Evolutionary conservation across 768 basidiomycete genomes (phyloP), one percentile per base, ranked within the genome.

Genomic region (Termitomyces sp.): DNA sequence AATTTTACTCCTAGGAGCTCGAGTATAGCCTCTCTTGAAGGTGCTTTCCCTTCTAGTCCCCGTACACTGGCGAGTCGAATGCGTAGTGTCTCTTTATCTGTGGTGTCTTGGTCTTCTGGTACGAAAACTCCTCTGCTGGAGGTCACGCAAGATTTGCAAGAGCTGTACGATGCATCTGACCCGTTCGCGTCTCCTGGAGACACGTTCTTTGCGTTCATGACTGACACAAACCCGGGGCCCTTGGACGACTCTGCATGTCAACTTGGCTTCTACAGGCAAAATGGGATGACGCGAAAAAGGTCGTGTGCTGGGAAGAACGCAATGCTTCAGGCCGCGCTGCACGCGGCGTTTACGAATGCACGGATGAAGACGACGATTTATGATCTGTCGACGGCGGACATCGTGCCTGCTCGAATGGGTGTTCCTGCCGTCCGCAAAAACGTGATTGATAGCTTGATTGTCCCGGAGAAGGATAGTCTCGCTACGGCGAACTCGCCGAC

Each of bases 1-100:
- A 51, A 58, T 20, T 41, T 62, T 44, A 67, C 64, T 13, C 63
- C 67, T 16, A 56, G 63, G 46, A 63, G 44, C 13, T 62, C 58
- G 26, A 63, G 64, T 34, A 50, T 42, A 7, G 43, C 36, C 37
- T 57, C 60, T 27, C 59, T 57, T 34, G 57, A 62, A 22, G 47
- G 42, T 7, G 26, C 47, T 1, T 36, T 37, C 13, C 32, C 56
- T 34, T 52, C 51, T 24, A 52, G 53, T 36, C 59, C 68, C 0
- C 61, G 65, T 24, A 67, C 63, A 31, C 66, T 70, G 10, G 60
- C 64, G 24, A 65, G 64, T 26, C 57, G 66, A n/a, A 64, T 69
- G 29, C 67, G 66, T 13, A 63, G 63, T n/a, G 58, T 64, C 32
- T 59, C 62, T 18, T 24, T 51, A n/a, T 64, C 61, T 52, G 61